Conservation (phyloP, 208 protist species). For the Acanthamoeba castellanii region DNA sequence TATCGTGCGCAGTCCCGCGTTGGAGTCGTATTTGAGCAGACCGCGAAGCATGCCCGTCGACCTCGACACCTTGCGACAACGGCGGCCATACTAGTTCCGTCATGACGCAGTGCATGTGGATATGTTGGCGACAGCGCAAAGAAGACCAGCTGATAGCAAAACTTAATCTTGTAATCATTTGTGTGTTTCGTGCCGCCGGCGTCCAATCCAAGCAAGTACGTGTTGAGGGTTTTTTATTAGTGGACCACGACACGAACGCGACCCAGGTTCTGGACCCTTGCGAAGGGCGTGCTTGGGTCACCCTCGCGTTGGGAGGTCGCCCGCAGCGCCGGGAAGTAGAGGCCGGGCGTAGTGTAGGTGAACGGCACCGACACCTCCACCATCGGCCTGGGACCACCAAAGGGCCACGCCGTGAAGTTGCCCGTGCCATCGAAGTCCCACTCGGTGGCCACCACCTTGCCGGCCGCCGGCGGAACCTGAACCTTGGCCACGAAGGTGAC, state of each 20-base stretch:
- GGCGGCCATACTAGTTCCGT: no score
- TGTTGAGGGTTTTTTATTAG: no score
- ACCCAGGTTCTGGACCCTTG: background rate
- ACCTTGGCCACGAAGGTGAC: slow-evolving; percentile 26
- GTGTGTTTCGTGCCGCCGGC: no score
- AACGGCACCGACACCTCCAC: background rate
- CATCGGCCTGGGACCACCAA: background rate
- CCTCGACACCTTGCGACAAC: no score
- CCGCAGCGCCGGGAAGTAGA: slow-evolving; percentile 8
- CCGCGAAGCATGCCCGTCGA: no score
- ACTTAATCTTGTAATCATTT: no score
- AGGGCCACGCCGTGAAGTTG: background rate
- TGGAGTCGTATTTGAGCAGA: no score
- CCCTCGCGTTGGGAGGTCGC: slow-evolving; percentile 23
- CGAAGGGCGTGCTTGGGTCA: slow-evolving; percentile 5
- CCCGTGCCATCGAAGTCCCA: slow-evolving; percentile 28
- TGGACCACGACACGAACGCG: slow-evolving; percentile 24
- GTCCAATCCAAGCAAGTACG: no score
- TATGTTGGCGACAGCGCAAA: no score
- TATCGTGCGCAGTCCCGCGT: no score
- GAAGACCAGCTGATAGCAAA: no score
- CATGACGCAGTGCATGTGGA: no score
- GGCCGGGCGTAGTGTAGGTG: slow-evolving; percentile 9
- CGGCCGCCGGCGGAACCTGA: background rate
- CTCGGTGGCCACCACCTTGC: background rate